Evolutionary conservation across 352 stramenopile genomes (phyloP), one percentile per base, ranked within the genome.

Genomic region (Phytophthora pini): DNA sequence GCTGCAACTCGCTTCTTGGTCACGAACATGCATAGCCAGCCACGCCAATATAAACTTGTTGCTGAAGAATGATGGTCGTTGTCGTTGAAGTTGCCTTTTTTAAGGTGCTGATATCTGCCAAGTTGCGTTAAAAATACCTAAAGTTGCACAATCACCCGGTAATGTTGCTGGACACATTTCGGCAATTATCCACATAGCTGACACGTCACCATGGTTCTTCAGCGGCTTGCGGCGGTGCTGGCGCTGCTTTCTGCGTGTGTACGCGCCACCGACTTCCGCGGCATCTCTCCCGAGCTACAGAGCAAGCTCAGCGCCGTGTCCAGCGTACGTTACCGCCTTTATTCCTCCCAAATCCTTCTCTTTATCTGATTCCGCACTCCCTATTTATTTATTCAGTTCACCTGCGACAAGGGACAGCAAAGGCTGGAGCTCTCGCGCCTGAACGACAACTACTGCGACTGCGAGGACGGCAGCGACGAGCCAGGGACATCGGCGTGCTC

Each of bases 371-470:
- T 62, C 29, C 22, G 13, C 32, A 26, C 61, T 52, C 36, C 9
- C 17, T 57, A 38, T 53, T 70, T 5, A 31, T 51, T 36, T 36
- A 32, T 36, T 36, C 31, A 92, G 80, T 93, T 97, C 64, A 67
- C 74, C 10, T 97, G 90, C 41, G 85, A 95, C 56, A 65, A 76
- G 12, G 76, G 81, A n/a, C 47, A 54, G 9, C 80, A 85, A 51
- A 73, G 55, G 4, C 67, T 98, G 17, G 71, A 77, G 7, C 27
- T 92, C 15, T 59, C 61, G 17, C 68, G 59, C 9, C 9, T 98
- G 22, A 97, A 98, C 71, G 95, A 98, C 68, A 92, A 97, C 56
- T 98, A 96, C 50, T 98, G 95, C 60, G 95, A 98, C 79, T 98
- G 95, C 72, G 68, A 75, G 3, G 92, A 98, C 69, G 92, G 91